Percentiles rank a stretch among this genome's conserved stretches.
Evolutionary conservation across 352 stramenopile genomes (phyloP).

Genomic region (Thalassiosira mediterranea): DNA sequence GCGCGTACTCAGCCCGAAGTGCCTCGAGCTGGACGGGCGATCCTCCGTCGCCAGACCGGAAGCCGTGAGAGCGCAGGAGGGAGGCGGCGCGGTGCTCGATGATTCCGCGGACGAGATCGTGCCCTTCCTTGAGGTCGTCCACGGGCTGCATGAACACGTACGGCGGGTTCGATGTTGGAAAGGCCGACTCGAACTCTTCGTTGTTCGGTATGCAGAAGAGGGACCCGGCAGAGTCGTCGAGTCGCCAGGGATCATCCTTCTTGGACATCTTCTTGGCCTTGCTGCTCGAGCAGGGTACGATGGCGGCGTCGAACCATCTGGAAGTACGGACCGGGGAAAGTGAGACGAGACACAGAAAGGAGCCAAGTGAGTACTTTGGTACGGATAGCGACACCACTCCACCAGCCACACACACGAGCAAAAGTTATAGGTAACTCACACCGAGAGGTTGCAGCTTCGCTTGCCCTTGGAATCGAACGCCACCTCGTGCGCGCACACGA

Average conservation of each 20-base stretch:
- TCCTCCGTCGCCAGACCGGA: not conserved
- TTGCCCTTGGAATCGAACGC: constrained; percentile 53
- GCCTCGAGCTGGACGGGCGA: not conserved
- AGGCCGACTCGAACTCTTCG: constrained; percentile 20
- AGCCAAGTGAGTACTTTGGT: too few species aligned
- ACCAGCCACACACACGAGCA: not conserved
- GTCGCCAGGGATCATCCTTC: constrained; percentile 31
- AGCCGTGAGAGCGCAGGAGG: constrained; percentile 21
- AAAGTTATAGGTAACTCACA: constrained; percentile 24
- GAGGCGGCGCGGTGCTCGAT: constrained; percentile 37
- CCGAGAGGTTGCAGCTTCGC: constrained; percentile 34
- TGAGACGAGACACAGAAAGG: too few species aligned
- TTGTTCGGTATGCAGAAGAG: constrained; percentile 56
- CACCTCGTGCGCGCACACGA: constrained; percentile 34
- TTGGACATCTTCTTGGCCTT: constrained; percentile 39
- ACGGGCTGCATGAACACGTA: constrained; percentile 52
- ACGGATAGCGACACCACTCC: not conserved
- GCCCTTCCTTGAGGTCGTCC: constrained; percentile 33
- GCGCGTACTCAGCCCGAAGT: constrained; percentile 8
- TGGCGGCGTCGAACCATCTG: constrained; percentile 43
- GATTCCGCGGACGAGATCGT: constrained; percentile 30
- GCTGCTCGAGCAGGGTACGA: constrained; percentile 23
- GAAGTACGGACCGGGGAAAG: not conserved
- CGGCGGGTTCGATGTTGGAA: constrained; percentile 9
- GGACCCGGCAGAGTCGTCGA: constrained; percentile 21